Evolutionary conservation across 306 rosid genomes (phyloP).

Genomic region (Castanospermum australe): DNA sequence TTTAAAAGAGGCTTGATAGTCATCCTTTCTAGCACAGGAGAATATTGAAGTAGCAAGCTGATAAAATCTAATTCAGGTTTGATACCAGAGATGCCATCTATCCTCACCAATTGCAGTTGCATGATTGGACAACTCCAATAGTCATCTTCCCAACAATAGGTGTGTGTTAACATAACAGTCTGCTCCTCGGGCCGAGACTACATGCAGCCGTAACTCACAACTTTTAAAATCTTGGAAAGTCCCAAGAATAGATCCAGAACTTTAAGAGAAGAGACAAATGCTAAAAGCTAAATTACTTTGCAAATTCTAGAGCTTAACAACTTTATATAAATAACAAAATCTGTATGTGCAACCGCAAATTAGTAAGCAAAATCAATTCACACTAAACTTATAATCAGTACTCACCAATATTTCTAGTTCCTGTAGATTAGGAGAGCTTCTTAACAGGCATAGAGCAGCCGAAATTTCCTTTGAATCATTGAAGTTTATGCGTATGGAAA

Average conservation of each 20-base stretch:
- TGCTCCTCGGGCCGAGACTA: constrained; percentile 49
- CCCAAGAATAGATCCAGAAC: neutral
- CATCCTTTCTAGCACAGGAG: constrained; percentile 60
- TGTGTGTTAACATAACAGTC: neutral
- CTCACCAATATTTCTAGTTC: constrained; percentile 64
- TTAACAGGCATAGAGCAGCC: constrained; percentile 50
- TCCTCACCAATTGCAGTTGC: constrained; percentile 45
- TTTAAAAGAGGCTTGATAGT: constrained; percentile 43
- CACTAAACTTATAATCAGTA: constrained; percentile 13
- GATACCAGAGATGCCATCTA: constrained; percentile 40
- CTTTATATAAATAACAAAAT: neutral
- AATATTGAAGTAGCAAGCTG: constrained; percentile 43
- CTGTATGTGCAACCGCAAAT: neutral
- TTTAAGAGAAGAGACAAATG: neutral
- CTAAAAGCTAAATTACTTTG: neutral
- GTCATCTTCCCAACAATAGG: constrained; percentile 31
- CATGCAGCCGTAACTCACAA: neutral
- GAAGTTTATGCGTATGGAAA: constrained; percentile 56
- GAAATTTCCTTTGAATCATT: constrained; percentile 49
- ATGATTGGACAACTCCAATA: constrained; percentile 22
- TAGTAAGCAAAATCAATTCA: neutral
- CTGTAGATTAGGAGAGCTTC: constrained; percentile 59
- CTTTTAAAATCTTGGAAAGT: constrained; percentile 12
- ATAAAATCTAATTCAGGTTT: constrained; percentile 56
- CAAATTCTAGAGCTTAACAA: neutral